A percentile compares a stretch with the other conserved stretches of the same genome.
These are phyloP conservation scores for Mycena haematopus DNA, from an alignment of 768 basidiomycete genomes.

Conservation along the genomic window DNA sequence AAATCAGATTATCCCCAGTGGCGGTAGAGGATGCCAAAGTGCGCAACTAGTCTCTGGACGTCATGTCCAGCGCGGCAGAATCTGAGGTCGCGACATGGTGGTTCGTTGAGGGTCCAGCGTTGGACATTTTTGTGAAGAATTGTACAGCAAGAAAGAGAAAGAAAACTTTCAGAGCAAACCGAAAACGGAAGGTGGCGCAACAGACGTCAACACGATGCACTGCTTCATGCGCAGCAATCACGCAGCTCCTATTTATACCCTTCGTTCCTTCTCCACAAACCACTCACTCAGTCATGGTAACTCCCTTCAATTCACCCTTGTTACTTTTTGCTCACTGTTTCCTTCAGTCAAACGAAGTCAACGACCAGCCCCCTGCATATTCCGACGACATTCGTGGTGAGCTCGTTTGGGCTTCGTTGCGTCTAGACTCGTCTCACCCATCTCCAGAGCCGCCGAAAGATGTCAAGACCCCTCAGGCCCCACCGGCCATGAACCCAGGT, in stretches of 20 bases:
- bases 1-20: slow-evolving; percentile 44
- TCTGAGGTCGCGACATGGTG: slow-evolving; percentile 27
- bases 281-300: slow-evolving; percentile 21
- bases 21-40: slow-evolving; percentile 34
- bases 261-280: slow-evolving; percentile 1
- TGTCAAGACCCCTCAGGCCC: slow-evolving; percentile 22
- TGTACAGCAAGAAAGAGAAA: slow-evolving; percentile 1
- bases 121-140: slow-evolving; percentile 31
- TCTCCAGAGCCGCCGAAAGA: slow-evolving; percentile 19
- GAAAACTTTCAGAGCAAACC: slow-evolving; percentile 14
- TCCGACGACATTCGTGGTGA: slow-evolving; percentile 39
- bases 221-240: slow-evolving; percentile 3
- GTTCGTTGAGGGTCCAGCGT: slow-evolving; percentile 37
- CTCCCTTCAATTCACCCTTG: neutral
- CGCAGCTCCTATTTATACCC: slow-evolving; percentile 4
- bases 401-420: neutral
- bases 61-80: slow-evolving; percentile 62
- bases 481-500: slow-evolving; percentile 12
- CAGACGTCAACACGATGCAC: neutral
- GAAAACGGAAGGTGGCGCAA: neutral
- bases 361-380: slow-evolving; percentile 59
- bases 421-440: slow-evolving; percentile 2
- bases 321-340: neutral
- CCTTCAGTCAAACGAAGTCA: slow-evolving; percentile 20
- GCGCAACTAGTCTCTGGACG: slow-evolving; percentile 88